Conservation (phyloP, 768 basidiomycete species). For the Russula sp. region DNA sequence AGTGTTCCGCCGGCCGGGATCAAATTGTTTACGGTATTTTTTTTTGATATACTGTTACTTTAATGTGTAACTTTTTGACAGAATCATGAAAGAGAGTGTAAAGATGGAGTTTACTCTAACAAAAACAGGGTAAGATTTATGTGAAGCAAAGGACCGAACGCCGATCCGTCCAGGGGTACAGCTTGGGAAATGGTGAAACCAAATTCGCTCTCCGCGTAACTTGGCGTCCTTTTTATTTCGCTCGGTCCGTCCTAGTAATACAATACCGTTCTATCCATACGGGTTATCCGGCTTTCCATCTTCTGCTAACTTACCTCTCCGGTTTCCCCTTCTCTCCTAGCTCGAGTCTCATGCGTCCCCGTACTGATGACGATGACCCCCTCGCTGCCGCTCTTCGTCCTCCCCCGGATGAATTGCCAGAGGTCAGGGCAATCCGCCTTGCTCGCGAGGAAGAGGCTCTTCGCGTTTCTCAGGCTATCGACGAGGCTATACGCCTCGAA, state of each 20-base stretch:
- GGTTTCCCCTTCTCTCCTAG: neutral
- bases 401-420: conserved; percentile 59
- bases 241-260: neutral
- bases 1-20: conserved; percentile 1
- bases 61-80: neutral
- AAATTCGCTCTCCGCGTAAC: conserved; percentile 15
- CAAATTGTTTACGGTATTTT: neutral
- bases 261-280: neutral
- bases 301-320: neutral
- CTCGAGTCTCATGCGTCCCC: conserved; percentile 20
- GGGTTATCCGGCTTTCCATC: neutral
- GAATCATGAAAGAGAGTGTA: neutral
- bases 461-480: conserved; percentile 62
- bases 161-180: neutral
- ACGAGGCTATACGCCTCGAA: conserved; percentile 63
- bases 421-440: conserved; percentile 48
- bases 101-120: too few species aligned
- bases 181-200: conserved; percentile 9
- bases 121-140: neutral
- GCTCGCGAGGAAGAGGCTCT: conserved; percentile 59
- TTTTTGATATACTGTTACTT: neutral
- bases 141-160: neutral
- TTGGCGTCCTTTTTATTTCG: conserved; percentile 2
- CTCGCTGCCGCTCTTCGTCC: conserved; percentile 59
- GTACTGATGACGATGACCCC: conserved; percentile 31